Percentiles rank a stretch among this genome's conserved stretches.
Evolutionary conservation across 1,139 yeast species (phyloP).

Genomic region (Yamadazyma pseudoaaseri): DNA sequence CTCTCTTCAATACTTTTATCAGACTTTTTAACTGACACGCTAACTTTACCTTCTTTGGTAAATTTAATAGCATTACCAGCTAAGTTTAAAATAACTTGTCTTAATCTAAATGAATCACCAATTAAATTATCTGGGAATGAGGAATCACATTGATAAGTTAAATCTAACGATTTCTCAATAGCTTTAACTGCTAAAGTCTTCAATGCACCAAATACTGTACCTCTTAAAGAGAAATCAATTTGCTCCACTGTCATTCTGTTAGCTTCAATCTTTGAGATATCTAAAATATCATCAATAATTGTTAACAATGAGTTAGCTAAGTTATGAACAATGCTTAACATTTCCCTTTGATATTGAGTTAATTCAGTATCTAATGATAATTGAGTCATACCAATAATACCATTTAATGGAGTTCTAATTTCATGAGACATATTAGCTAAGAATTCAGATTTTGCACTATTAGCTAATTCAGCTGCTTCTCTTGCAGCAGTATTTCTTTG

Average conservation of each 20-base stretch:
- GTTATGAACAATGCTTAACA: conserved; percentile 84
- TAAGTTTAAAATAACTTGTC: conserved; percentile 79
- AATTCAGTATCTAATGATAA: conserved; percentile 81
- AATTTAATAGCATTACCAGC: conserved; percentile 89
- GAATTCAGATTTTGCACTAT: conserved; percentile 87
- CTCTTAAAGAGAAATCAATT: conserved; percentile 79
- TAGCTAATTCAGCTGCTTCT: conserved; percentile 90
- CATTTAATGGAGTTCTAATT: conserved; percentile 88
- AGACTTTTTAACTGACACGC: conserved; percentile 58
- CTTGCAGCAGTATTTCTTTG: conserved; percentile 91
- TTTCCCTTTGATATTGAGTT: conserved; percentile 86
- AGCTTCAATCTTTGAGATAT: conserved; percentile 89
- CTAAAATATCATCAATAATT: conserved; percentile 83
- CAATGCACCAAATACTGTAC: conserved; percentile 85
- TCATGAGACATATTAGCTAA: conserved; percentile 92
- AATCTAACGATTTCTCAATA: conserved; percentile 76
- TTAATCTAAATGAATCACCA: conserved; percentile 82
- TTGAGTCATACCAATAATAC: conserved; percentile 92
- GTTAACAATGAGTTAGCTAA: conserved; percentile 81
- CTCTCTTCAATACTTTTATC: conserved; percentile 33
- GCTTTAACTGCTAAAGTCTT: conserved; percentile 87
- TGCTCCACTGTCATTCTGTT: conserved; percentile 90
- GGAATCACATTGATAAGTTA: conserved; percentile 78
- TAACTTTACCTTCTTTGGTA: conserved; percentile 77
- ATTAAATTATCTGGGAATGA: conserved; percentile 83